Evolutionary conservation across 441 rosid genomes (phyloP).

Genomic region (Arabidopsis lyrata): DNA sequence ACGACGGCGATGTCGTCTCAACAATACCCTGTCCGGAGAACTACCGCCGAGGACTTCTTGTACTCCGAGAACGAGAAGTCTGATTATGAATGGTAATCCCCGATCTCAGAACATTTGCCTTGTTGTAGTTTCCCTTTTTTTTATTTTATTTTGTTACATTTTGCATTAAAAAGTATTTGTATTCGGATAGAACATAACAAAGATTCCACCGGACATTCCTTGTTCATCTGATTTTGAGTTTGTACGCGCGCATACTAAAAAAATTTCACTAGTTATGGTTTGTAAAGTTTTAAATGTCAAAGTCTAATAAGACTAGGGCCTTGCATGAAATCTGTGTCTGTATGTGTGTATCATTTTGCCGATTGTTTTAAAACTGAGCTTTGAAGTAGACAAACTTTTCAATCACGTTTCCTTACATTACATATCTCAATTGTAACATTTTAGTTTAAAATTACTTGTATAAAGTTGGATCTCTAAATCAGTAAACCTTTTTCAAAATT

Average conservation of each 20-base stretch:
- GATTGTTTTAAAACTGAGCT: no score
- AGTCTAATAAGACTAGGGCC: slow-evolving; percentile 3
- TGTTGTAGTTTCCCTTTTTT: background rate
- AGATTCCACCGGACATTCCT: background rate
- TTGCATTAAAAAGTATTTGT: background rate
- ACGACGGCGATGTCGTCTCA: slow-evolving; percentile 33
- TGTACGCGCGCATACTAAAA: background rate
- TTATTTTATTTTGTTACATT: background rate
- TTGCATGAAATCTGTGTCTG: background rate
- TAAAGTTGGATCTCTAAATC: background rate
- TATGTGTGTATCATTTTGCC: background rate
- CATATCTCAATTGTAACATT: background rate
- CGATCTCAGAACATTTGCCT: background rate
- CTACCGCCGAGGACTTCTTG: slow-evolving; percentile 39
- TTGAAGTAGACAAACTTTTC: background rate
- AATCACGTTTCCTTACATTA: background rate
- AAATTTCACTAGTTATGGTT: background rate
- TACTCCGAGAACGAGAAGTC: slow-evolving; percentile 42
- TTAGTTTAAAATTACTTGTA: background rate
- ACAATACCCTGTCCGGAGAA: slow-evolving; percentile 38
- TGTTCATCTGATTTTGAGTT: background rate
- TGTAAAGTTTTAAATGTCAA: background rate
- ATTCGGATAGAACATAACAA: background rate
- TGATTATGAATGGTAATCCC: slow-evolving; percentile 42
- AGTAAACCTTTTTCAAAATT: background rate